Conservation (phyloP, 1,284 basidiomycete genomes). For the Pseudozyma thailandica region DNA sequence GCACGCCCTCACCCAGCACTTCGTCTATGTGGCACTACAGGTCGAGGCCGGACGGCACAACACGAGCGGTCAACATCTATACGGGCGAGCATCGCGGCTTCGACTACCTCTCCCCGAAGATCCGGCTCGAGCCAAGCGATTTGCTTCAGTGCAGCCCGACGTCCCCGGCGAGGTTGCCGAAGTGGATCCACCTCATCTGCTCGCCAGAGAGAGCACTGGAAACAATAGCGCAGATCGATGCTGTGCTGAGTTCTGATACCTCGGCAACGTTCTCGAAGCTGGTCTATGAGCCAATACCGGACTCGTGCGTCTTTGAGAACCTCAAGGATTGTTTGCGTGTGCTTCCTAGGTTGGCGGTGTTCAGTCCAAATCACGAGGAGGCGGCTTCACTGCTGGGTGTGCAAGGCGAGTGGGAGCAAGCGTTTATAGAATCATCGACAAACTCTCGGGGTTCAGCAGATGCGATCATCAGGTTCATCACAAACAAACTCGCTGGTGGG, state of each 20-base stretch:
- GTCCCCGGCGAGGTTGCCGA: conserved; percentile 70
- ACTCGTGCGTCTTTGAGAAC: conserved; percentile 71
- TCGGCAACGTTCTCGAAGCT: conserved; percentile 73
- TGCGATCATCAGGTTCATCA: conserved; percentile 25
- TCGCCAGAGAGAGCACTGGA: conserved; percentile 77
- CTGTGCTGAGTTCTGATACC: conserved; percentile 67
- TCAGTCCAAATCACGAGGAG: conserved; percentile 73
- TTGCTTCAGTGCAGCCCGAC: conserved; percentile 71
- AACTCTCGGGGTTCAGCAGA: neutral
- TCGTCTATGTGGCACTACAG: conserved; percentile 80
- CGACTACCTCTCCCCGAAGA: conserved; percentile 80
- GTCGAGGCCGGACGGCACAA: conserved; percentile 75
- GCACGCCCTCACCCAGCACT: conserved; percentile 66
- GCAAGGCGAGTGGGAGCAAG: conserved; percentile 20
- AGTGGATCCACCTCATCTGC: conserved; percentile 85
- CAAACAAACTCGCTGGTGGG: conserved; percentile 14
- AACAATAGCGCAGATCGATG: conserved; percentile 76
- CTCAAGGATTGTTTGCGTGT: conserved; percentile 76
- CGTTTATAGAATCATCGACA: neutral
- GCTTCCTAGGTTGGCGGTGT: conserved; percentile 75
- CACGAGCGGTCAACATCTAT: conserved; percentile 80
- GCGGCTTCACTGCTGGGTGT: conserved; percentile 67
- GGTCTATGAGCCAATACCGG: conserved; percentile 87
- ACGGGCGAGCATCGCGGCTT: conserved; percentile 79
- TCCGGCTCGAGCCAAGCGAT: conserved; percentile 79